Percentiles rank a stretch among this genome's conserved stretches.
These are phyloP conservation scores for Neofusicoccum sp. DNA, from an alignment of 2,329 filamentous ascomycete genomes.

Conservation along the genomic window DNA sequence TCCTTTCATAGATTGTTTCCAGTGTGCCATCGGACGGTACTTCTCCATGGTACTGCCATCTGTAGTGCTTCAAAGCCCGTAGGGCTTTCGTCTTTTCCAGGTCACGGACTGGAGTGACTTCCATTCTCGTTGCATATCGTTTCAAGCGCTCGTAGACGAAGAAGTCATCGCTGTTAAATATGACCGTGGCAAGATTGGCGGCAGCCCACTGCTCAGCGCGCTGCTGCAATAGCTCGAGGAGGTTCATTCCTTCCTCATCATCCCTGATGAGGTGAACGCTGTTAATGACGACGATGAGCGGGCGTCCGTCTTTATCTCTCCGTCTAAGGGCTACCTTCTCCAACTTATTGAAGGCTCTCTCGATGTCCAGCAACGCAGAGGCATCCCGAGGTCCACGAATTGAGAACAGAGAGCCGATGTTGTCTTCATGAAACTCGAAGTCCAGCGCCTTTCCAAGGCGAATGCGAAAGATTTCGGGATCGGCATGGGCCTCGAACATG, in stretches of 20 bases:
- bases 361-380: slow-evolving; percentile 90
- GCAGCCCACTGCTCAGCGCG: slow-evolving; percentile 96
- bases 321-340: slow-evolving; percentile 88
- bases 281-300: slow-evolving; percentile 92
- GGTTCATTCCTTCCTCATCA: slow-evolving; percentile 87
- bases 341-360: slow-evolving; percentile 94
- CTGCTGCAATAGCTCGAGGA: slow-evolving; percentile 93
- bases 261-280: slow-evolving; percentile 89
- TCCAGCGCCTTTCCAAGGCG: slow-evolving; percentile 91
- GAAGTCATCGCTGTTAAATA: slow-evolving; percentile 97
- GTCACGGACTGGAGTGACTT: slow-evolving; percentile 84
- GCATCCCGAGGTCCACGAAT: slow-evolving; percentile 91
- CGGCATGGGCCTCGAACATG: slow-evolving; percentile 96
- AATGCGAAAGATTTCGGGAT: slow-evolving; percentile 92
- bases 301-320: slow-evolving; percentile 63
- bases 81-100: slow-evolving; percentile 78
- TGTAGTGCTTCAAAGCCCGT: slow-evolving; percentile 75
- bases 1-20: slow-evolving; percentile 78
- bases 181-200: slow-evolving; percentile 82
- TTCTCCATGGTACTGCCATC: slow-evolving; percentile 75
- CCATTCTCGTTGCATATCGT: slow-evolving; percentile 90
- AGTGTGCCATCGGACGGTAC: slow-evolving; percentile 58
- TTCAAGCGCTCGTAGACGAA: slow-evolving; percentile 98
- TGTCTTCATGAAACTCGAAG: slow-evolving; percentile 97
- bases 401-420: slow-evolving; percentile 93